A percentile compares a stretch with the other conserved stretches of the same genome.
Evolutionary conservation across 768 basidiomycete genomes (phyloP).

Genomic region (Strobilomyces confusus): DNA sequence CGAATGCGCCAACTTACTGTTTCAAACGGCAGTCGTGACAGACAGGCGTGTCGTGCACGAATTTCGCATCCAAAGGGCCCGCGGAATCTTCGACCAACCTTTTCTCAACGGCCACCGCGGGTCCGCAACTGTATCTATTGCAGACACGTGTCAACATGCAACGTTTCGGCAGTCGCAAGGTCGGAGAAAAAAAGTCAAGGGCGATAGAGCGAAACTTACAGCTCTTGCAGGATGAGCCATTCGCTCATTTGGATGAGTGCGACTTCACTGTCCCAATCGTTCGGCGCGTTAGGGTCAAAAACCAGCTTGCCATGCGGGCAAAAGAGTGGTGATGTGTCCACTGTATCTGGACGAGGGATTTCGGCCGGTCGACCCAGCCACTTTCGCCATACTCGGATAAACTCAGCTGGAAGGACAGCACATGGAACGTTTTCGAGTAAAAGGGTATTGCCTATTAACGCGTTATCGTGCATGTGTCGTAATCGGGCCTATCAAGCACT

Average conservation of each 20-base stretch:
- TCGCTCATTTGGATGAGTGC: conserved; percentile 57
- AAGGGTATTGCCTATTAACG: conserved; percentile 42
- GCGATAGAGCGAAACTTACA: conserved; percentile 43
- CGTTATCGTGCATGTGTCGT: conserved; percentile 57
- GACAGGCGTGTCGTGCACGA: conserved; percentile 47
- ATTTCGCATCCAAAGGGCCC: conserved; percentile 34
- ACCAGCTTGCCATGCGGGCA: conserved; percentile 63
- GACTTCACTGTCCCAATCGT: conserved; percentile 56
- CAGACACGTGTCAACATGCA: conserved; percentile 17
- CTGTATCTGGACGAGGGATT: conserved; percentile 48
- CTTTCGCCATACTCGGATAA: conserved; percentile 62
- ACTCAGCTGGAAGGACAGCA: conserved; percentile 57
- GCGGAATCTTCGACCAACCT: conserved; percentile 20
- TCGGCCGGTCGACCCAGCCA: conserved; percentile 63
- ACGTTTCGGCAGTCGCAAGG: conserved; percentile 5
- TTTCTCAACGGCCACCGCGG: conserved; percentile 48
- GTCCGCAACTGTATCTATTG: conserved; percentile 55
- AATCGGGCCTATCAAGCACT: conserved; percentile 49
- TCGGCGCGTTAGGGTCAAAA: conserved; percentile 60
- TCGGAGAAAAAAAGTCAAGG: conserved; percentile 2
- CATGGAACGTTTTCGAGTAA: conserved; percentile 48
- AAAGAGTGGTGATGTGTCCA: conserved; percentile 61
- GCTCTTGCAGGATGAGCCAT: conserved; percentile 56
- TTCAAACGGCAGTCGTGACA: conserved; percentile 59
- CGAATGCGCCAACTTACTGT: conserved; percentile 39